Evolutionary conservation across 73 alveolate genomes (phyloP).

Genomic region (Tetrahymena malaccensis): DNA sequence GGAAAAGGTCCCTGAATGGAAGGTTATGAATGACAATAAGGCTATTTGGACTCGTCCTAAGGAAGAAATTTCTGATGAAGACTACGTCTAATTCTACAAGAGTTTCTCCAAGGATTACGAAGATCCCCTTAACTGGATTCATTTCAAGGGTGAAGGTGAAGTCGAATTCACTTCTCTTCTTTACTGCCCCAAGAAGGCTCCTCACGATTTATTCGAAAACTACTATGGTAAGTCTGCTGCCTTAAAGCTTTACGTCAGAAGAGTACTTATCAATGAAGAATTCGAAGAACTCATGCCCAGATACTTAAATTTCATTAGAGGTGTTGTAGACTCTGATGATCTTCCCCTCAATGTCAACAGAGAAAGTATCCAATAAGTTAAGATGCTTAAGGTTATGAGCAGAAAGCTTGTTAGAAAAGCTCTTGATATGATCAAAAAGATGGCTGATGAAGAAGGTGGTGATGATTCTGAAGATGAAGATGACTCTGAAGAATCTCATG

Average conservation of each 20-base stretch:
- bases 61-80: conserved; percentile 92
- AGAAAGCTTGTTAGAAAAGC: conserved; percentile 91
- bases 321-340: conserved; percentile 99
- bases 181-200: conserved; percentile 89
- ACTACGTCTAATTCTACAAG: conserved; percentile 92
- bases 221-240: conserved; percentile 91
- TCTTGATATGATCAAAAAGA: conserved; percentile 73
- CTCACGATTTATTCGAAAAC: conserved; percentile 92
- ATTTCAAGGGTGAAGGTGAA: conserved; percentile 98
- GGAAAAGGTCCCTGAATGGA: conserved; percentile 96
- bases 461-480: conserved; percentile 91
- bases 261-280: conserved; percentile 97
- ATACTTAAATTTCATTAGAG: conserved; percentile 94
- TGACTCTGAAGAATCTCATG: conserved; percentile 67
- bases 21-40: conserved; percentile 91
- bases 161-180: conserved; percentile 93
- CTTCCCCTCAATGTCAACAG: conserved; percentile 98
- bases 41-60: conserved; percentile 98
- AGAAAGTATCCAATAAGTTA: conserved; percentile 93
- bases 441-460: conserved; percentile 87
- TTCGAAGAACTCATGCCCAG: conserved; percentile 98
- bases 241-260: conserved; percentile 93
- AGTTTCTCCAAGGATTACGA: conserved; percentile 90
- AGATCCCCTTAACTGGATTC: conserved; percentile 95
- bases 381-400: conserved; percentile 92